Base-by-base conservation (phyloP, 352 stramenopile genomes). In the Salisapilia sapeloensis region DNA sequence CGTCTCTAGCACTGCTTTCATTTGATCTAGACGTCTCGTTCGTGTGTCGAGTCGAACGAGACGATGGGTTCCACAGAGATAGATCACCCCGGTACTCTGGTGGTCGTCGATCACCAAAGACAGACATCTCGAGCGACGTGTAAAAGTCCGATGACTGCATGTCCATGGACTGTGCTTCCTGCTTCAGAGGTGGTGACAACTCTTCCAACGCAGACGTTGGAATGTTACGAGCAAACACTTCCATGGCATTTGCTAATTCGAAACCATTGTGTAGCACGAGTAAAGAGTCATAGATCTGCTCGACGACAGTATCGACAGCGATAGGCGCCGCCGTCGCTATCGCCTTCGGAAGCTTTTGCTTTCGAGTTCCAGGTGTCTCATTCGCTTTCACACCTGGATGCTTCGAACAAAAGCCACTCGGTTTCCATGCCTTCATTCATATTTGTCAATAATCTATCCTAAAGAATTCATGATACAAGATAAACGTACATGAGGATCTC, bases 251-350 rank as follows among this genome's bases (percentile, higher is more conserved):
- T 1, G 70, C 58, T 17, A 89, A 44, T 24, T 83, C 61, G 24
- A 89, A 70, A 14, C 56, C 61, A 30, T 84, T 58, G n/a, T 86
- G 50, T 6, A 64, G 48, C 11, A 51, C 57, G 19, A 87, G 31
- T 11, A 85, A 43, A 6, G 77, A 56, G 29, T 85, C 60, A 26
- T 75, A 78, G 40, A 85, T 39, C 30, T 85, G 63, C 12, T 89
- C 61, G 8, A 89, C 64, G 6, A 82, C 65, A 13, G 72, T 47
- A 14, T 86, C 72, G 35, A 91, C 72, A 5, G 89, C 58, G 6
- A 76, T 38, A 0, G 60, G 56, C 13, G 76, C 75, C 17, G 48
- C 54, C 2, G 56, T 19, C 1, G 38, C 43, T 30, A 90, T 48
- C 9, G 55, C 46, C 40, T 83, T 85, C 0, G 75, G 75, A 19